These are phyloP conservation scores for Cardamine occulta DNA, from an alignment of 345 rosid species.

Conservation along the genomic window DNA sequence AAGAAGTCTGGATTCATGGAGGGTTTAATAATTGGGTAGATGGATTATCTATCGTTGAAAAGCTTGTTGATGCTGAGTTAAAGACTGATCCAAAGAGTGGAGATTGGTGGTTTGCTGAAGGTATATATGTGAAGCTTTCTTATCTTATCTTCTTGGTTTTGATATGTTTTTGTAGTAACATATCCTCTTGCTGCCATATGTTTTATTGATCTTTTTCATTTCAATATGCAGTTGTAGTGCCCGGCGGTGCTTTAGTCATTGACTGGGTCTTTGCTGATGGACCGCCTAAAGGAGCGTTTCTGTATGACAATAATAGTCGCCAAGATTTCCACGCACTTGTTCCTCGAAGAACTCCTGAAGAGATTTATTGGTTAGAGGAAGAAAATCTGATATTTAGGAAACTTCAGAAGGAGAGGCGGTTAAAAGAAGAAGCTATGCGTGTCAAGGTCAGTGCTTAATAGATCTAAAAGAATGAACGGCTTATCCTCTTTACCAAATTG, in stretches of 20 bases:
- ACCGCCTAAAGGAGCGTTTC: constrained; percentile 64
- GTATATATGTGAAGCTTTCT: constrained; percentile 47
- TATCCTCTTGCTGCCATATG: not conserved
- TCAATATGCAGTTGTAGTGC: constrained; percentile 67
- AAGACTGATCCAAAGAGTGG: constrained; percentile 52
- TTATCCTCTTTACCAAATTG: constrained; percentile 22
- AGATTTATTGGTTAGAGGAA: constrained; percentile 76
- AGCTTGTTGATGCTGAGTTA: constrained; percentile 56
- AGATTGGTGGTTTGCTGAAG: constrained; percentile 89
- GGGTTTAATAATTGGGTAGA: constrained; percentile 82
- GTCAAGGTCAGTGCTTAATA: constrained; percentile 60
- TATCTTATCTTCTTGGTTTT: constrained; percentile 7
- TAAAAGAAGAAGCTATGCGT: constrained; percentile 71
- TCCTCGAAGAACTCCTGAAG: constrained; percentile 55
- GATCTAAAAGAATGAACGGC: not conserved
- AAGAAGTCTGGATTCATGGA: constrained; percentile 89
- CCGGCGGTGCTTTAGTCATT: constrained; percentile 64
- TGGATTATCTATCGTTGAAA: constrained; percentile 69
- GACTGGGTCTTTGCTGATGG: constrained; percentile 98
- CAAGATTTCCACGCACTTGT: constrained; percentile 83
- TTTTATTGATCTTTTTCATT: not conserved
- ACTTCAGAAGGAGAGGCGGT: constrained; percentile 72
- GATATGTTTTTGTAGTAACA: not conserved
- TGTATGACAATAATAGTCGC: constrained; percentile 71
- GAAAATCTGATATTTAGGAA: constrained; percentile 60